phyloP scores from a whole-genome alignment of 2,329 filamentous ascomycete genomes.

The Epichloe sibirici region DNA sequence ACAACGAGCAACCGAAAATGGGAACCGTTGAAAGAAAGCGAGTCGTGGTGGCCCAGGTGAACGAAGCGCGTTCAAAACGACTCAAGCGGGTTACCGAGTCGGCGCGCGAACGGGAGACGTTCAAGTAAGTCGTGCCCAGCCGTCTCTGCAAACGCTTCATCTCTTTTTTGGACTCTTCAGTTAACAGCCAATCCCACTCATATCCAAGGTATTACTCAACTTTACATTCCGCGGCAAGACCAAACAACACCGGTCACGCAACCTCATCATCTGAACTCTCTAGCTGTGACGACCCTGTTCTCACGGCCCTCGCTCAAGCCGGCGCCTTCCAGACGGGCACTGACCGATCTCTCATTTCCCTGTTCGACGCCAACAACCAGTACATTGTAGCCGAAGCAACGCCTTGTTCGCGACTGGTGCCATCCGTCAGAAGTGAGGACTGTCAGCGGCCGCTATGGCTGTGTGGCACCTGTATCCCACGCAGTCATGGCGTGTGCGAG shows the following conservation, averaged over 20 bases:
- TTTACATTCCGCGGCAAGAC: neutral
- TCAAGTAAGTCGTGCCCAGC: conserved; percentile 7
- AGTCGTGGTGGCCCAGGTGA: neutral
- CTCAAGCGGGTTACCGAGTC: neutral
- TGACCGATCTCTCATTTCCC: conserved; percentile 35
- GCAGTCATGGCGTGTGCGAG: conserved; percentile 18
- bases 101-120: conserved; percentile 2
- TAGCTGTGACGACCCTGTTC: conserved; percentile 21
- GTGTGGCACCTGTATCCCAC: conserved; percentile 20
- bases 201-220: neutral
- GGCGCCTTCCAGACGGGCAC: conserved; percentile 30
- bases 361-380: conserved; percentile 36
- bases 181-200: neutral
- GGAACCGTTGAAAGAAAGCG: neutral
- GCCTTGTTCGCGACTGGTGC: conserved; percentile 24
- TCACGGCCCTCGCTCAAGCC: conserved; percentile 39
- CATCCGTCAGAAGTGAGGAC: conserved; percentile 8
- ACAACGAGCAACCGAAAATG: neutral
- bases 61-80: neutral
- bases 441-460: conserved; percentile 13
- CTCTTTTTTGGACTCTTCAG: neutral
- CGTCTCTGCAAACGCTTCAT: neutral
- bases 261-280: conserved; percentile 13
- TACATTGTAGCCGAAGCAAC: conserved; percentile 40
- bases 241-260: neutral